A percentile compares a stretch with the other conserved stretches of the same genome.
Conservation (phyloP, 805 yeast species). For the Ascoidea asiatica region DNA sequence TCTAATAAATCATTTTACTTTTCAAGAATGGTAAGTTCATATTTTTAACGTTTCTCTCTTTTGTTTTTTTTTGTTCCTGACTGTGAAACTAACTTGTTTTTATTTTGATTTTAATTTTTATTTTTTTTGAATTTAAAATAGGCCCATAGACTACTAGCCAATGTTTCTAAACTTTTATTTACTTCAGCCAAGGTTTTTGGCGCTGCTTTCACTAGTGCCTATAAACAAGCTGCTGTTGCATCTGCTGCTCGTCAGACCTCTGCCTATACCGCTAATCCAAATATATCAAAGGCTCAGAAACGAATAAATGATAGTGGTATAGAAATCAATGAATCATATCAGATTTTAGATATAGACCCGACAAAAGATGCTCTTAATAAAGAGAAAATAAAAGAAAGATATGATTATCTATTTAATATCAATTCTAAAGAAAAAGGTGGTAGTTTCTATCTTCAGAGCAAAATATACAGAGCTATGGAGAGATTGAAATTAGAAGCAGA, state of each 20-base stretch:
- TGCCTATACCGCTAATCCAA: slow-evolving; percentile 30
- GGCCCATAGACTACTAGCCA: slow-evolving; percentile 81
- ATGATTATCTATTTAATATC: slow-evolving; percentile 71
- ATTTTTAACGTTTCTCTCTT: too few relatives aligned
- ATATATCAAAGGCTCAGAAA: slow-evolving; percentile 21
- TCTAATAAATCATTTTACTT: too few relatives aligned
- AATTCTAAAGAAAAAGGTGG: slow-evolving; percentile 95
- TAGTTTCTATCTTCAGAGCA: slow-evolving; percentile 83
- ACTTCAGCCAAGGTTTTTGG: slow-evolving; percentile 97
- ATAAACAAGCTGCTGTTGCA: slow-evolving; percentile 90
- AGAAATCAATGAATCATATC: slow-evolving; percentile 78
- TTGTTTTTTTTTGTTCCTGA: too few relatives aligned
- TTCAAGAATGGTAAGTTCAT: too few relatives aligned
- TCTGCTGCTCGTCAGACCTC: slow-evolving; percentile 60
- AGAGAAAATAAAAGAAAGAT: slow-evolving; percentile 55
- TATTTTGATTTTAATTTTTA: too few relatives aligned
- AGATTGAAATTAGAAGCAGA: slow-evolving; percentile 70
- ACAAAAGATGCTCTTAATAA: slow-evolving; percentile 33
- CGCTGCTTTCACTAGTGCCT: slow-evolving; percentile 92
- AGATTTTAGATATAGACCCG: slow-evolving; percentile 71
- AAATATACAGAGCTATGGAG: slow-evolving; percentile 90
- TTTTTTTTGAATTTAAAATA: too few relatives aligned
- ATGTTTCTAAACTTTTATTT: slow-evolving; percentile 56
- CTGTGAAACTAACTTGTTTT: too few relatives aligned
- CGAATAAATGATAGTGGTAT: slow-evolving; percentile 63